Conservation (phyloP, 768 basidiomycete species). For the Termitomyces sp. region DNA sequence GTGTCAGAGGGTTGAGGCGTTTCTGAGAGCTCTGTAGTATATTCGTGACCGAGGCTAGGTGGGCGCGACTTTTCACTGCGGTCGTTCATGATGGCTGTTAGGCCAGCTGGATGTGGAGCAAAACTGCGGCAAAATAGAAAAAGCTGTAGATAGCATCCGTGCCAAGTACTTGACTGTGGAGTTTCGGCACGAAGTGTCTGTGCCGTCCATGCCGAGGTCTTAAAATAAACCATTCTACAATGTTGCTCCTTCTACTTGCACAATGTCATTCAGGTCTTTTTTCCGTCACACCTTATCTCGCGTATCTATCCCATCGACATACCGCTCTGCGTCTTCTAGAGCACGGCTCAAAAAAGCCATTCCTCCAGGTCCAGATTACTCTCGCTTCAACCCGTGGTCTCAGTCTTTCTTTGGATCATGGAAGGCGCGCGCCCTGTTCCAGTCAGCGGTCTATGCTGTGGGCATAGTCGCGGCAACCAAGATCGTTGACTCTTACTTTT, state of each 20-base stretch:
- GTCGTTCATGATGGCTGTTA: conserved; percentile 1
- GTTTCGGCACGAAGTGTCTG: conserved; percentile 1
- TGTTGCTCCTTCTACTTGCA: background rate
- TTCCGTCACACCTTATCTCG: background rate
- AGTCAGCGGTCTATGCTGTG: conserved; percentile 31
- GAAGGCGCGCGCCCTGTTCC: conserved; percentile 25
- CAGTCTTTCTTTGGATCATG: conserved; percentile 28
- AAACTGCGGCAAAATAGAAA: conserved; percentile 1
- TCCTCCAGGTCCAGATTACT: background rate
- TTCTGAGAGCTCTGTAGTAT: conserved; percentile 9
- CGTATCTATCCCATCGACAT: background rate
- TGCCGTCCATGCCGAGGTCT: conserved; percentile 1
- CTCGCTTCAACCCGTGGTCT: conserved; percentile 37
- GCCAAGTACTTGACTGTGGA: background rate
- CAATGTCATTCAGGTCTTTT: background rate
- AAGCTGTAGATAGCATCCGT: background rate
- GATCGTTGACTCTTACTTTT: conserved; percentile 20
- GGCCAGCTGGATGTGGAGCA: conserved; percentile 5
- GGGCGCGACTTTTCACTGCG: conserved; percentile 5
- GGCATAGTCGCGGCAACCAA: conserved; percentile 26
- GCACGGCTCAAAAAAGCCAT: background rate
- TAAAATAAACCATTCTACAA: background rate
- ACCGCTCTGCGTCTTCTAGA: background rate
- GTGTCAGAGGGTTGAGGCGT: conserved; percentile 26
- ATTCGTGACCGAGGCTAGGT: conserved; percentile 15